A percentile compares a stretch with the other conserved stretches of the same genome.
Conservation (phyloP, 1,284 basidiomycete genomes). For the Marasmius fiardii region DNA sequence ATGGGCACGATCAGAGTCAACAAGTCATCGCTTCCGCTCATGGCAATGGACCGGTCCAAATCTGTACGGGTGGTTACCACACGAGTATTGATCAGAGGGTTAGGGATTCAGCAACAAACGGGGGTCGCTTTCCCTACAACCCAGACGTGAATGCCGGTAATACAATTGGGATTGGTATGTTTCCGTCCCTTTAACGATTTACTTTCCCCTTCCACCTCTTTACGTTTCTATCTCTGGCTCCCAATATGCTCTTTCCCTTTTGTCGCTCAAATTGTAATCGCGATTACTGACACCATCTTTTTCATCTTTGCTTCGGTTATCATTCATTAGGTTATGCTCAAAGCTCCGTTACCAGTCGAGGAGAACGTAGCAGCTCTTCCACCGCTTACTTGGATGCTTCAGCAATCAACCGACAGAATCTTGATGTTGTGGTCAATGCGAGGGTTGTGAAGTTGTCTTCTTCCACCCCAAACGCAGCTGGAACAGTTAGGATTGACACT, state of each 20-base stretch:
- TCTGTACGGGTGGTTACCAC: slow-evolving; percentile 17
- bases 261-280: too few relatives aligned
- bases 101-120: slow-evolving; percentile 15
- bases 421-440: slow-evolving; percentile 13
- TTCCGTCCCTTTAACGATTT: too few relatives aligned
- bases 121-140: slow-evolving; percentile 19
- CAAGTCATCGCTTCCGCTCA: slow-evolving; percentile 15
- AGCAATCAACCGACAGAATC: slow-evolving; percentile 13
- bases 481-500: background rate
- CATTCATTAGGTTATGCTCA: background rate
- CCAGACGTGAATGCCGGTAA: slow-evolving; percentile 20
- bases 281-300: too few relatives aligned
- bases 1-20: slow-evolving; percentile 17
- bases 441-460: slow-evolving; percentile 11
- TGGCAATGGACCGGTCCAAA: slow-evolving; percentile 16
- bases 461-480: background rate
- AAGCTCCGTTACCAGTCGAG: background rate
- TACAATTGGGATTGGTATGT: slow-evolving; percentile 17
- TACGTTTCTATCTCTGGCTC: too few relatives aligned
- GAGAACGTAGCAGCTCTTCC: slow-evolving; percentile 7
- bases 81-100: slow-evolving; percentile 16
- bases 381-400: slow-evolving; percentile 10
- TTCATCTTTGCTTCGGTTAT: too few relatives aligned
- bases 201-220: too few relatives aligned
- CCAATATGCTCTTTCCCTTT: too few relatives aligned